Percentiles rank a stretch among this genome's conserved stretches.
Evolutionary conservation across 805 yeast genomes (phyloP).

Genomic region (Candida odintsovae): DNA sequence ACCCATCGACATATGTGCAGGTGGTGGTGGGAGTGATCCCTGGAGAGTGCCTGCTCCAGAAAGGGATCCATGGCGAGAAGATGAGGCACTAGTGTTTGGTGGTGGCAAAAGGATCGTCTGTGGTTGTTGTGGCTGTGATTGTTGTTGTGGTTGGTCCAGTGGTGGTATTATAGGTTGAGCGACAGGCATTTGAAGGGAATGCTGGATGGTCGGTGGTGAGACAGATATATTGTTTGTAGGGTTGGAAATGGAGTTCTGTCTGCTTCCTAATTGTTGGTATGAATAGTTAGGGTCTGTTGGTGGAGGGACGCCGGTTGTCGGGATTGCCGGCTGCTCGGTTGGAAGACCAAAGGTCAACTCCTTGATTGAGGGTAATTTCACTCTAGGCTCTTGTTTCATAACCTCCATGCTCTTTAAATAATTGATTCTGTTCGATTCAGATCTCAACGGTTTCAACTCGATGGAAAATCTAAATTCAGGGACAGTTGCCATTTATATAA

Average conservation of each 20-base stretch:
- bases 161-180: not conserved
- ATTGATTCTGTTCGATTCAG: not conserved
- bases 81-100: not conserved
- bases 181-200: not conserved
- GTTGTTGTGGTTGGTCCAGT: not conserved
- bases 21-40: not conserved
- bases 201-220: not conserved
- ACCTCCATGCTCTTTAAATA: not conserved
- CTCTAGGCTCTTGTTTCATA: not conserved
- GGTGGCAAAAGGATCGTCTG: not conserved
- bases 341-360: constrained; percentile 9
- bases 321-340: not conserved
- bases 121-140: not conserved
- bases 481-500: not conserved
- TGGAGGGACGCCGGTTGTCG: not conserved
- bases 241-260: not conserved
- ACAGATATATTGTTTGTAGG: not conserved
- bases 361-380: constrained; percentile 8
- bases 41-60: not conserved
- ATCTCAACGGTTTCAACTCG: not conserved
- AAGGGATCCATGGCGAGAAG: not conserved
- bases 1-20: not conserved
- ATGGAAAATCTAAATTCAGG: not conserved
- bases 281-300: not conserved
- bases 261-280: not conserved